Conservation (phyloP, 495 filamentous ascomycete species). For the Neurospora sp. region DNA sequence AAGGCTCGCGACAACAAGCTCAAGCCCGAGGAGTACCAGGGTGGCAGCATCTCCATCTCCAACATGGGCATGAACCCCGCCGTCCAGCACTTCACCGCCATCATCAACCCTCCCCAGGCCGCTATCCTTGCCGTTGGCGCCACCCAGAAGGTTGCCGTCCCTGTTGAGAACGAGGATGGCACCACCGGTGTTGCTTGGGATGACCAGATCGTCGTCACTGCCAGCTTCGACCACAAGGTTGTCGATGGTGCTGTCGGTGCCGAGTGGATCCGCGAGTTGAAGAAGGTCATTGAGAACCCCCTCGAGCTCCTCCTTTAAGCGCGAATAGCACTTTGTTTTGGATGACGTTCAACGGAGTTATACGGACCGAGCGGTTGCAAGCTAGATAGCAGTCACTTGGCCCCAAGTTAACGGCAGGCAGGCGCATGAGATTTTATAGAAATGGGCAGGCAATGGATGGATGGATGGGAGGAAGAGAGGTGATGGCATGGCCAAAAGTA, state of each 20-base stretch:
- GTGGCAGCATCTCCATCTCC: constrained; percentile 96
- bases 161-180: constrained; percentile 76
- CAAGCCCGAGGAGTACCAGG: constrained; percentile 98
- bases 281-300: constrained; percentile 95
- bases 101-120: constrained; percentile 98
- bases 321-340: not conserved
- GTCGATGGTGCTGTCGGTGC: constrained; percentile 82
- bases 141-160: constrained; percentile 86
- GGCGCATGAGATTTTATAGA: not conserved
- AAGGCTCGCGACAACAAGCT: constrained; percentile 95
- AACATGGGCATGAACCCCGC: constrained; percentile 99
- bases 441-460: not conserved
- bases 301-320: constrained; percentile 80
- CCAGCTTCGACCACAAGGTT: constrained; percentile 96
- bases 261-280: constrained; percentile 94
- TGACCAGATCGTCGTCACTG: constrained; percentile 90
- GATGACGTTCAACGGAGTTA: not conserved
- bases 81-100: constrained; percentile 94
- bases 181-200: constrained; percentile 75
- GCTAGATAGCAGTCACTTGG: not conserved
- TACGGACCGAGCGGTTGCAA: not conserved
- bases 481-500: not conserved
- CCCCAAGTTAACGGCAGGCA: not conserved
- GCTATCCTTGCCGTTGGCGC: constrained; percentile 93
- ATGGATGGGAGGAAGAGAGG: not conserved